These are phyloP conservation scores for Pascua sp. DNA, from an alignment of 1,284 basidiomycete genomes.

Conservation along the genomic window DNA sequence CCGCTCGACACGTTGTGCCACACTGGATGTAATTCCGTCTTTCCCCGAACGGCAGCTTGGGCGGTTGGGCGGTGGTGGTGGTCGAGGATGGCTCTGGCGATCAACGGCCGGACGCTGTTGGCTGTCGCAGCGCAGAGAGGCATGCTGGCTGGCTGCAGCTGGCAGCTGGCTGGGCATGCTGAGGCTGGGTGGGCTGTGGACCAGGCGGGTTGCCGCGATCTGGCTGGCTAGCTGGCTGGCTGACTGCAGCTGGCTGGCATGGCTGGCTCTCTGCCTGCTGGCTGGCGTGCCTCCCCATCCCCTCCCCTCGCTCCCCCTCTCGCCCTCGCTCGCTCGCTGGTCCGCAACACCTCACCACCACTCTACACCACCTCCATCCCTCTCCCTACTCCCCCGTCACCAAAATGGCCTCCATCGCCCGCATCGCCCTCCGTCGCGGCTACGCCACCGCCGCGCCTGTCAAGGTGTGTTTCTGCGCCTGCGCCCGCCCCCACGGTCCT, in stretches of 20 bases:
- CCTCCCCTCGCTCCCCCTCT: background rate
- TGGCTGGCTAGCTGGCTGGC: background rate
- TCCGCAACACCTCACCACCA: background rate
- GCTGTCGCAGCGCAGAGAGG: too few species aligned
- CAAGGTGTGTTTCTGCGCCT: slow-evolving; percentile 42
- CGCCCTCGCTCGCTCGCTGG: background rate
- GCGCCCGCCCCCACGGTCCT: background rate
- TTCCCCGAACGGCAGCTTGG: background rate
- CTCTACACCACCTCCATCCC: slow-evolving; percentile 11
- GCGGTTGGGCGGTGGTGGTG: too few species aligned
- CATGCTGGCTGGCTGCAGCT: too few species aligned
- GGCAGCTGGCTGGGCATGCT: background rate
- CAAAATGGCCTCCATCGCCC: slow-evolving; percentile 46
- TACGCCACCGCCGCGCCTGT: slow-evolving; percentile 46
- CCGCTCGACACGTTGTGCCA: too few species aligned
- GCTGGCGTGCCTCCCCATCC: background rate
- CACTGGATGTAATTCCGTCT: background rate
- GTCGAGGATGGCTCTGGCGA: too few species aligned
- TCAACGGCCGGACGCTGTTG: background rate
- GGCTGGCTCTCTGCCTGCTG: background rate
- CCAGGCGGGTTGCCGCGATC: background rate
- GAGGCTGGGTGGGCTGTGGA: background rate
- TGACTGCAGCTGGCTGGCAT: background rate
- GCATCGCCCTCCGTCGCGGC: slow-evolving; percentile 42
- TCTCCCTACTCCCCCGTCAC: slow-evolving; percentile 9